Base-by-base conservation (phyloP, 1,139 yeast genomes). In the Geotrichum australiense region DNA sequence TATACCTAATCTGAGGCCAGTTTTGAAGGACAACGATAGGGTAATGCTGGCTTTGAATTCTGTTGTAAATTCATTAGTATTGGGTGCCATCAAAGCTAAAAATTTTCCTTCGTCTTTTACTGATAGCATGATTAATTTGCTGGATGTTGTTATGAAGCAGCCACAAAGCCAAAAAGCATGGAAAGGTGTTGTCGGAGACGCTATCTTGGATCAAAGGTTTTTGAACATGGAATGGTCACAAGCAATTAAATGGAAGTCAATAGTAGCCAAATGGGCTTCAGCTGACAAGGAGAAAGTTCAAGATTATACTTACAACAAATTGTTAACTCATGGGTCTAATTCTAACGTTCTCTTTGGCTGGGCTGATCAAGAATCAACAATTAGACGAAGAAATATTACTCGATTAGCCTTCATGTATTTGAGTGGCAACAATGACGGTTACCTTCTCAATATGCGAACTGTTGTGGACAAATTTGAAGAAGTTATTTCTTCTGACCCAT, bases 291-390 rank as follows among this genome's bases (percentile, higher is more conserved):
- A 78, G 6, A 75, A 73, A 41, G 57, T 82, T 38, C 56, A 59
- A 3, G 94, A 84, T 21, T 64, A 77, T 39, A 29, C 33, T 6
- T 27, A 15, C 14, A 65, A 45, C 24, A 50, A 73, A 46, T 55
- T 80, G n/a, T 61, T 77, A 0, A 69, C 77, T 6, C 64, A 68
- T 38, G 69, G 71, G 22, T 63, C 78, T 1, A 65, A 79, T 4
- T 66, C 80, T 0, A 69, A 78, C 11, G 75, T 60, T 10, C 66
- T 82, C 21, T 83, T 84, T 59, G 77, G 74, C 32, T 83, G 94
- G 89, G 78, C 78, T 49, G 94, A 85, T 48, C 76, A 81, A 14
- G 91, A 81, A 50, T 65, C 77, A 24, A 74, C 71, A 22, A 65
- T 63, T 42, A 72, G 74, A 40, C 64, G 71, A 4, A 59, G 65